phyloP scores from a whole-genome alignment of 2,329 filamentous ascomycete species.

The Monilinia polystroma region DNA sequence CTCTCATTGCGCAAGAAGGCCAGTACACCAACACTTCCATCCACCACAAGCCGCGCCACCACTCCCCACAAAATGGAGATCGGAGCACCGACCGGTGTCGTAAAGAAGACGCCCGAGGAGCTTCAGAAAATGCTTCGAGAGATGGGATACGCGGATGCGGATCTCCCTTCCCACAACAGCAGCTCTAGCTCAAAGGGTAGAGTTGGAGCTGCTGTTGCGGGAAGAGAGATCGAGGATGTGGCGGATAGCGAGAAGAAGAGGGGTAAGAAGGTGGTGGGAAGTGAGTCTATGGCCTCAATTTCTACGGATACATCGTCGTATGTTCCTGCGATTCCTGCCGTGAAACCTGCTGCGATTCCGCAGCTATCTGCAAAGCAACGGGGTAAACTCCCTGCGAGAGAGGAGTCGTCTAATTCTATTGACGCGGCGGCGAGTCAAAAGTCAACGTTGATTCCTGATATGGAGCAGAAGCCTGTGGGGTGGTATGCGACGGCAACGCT shows the following conservation, averaged over 20 bases:
- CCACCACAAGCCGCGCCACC: neutral
- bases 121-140: neutral
- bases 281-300: neutral
- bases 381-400: neutral
- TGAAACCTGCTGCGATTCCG: neutral
- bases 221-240: neutral
- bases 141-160: neutral
- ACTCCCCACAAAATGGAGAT: neutral
- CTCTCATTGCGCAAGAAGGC: neutral
- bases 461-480: neutral
- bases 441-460: neutral
- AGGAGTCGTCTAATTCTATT: neutral
- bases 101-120: slow-evolving; percentile 4
- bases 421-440: neutral
- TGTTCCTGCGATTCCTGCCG: too few species aligned
- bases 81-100: neutral
- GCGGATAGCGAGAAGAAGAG: neutral
- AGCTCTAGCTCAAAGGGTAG: neutral
- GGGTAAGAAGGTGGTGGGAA: neutral
- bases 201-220: too few species aligned
- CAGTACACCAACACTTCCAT: rapidly evolving
- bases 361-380: neutral
- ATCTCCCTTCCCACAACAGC: neutral
- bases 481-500: neutral
- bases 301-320: neutral